A percentile compares a stretch with the other conserved stretches of the same genome.
Evolutionary conservation across 1,139 yeast species (phyloP).

Genomic region (Meyerozyma carpophila): DNA sequence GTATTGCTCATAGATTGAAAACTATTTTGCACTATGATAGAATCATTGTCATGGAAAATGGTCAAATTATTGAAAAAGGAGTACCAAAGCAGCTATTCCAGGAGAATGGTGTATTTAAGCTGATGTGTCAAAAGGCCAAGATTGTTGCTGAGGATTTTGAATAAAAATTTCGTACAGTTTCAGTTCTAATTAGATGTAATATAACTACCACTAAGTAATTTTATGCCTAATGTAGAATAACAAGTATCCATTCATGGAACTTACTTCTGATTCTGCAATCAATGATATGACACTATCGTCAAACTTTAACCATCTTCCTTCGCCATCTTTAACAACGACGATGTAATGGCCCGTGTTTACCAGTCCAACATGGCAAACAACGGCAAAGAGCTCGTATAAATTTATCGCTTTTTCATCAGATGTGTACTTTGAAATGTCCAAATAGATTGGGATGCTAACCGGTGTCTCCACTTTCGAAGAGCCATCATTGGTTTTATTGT

Average conservation of each 20-base stretch:
- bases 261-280: conserved; percentile 59
- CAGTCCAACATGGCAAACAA: conserved; percentile 85
- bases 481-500: conserved; percentile 46
- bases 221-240: conserved; percentile 67
- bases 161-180: conserved; percentile 2
- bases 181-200: conserved; percentile 3
- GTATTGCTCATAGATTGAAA: conserved; percentile 75
- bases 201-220: conserved; percentile 12
- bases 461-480: conserved; percentile 74
- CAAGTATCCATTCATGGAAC: conserved; percentile 69
- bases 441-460: conserved; percentile 64
- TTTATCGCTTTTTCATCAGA: conserved; percentile 23
- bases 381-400: conserved; percentile 75
- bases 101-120: conserved; percentile 15
- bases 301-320: conserved; percentile 81
- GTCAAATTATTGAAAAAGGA: conserved; percentile 57
- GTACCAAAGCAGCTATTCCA: conserved; percentile 43
- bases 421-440: conserved; percentile 64
- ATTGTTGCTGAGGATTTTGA: conserved; percentile 16
- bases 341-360: conserved; percentile 95
- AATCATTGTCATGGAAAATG: conserved; percentile 61
- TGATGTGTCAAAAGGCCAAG: conserved; percentile 22
- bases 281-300: conserved; percentile 85
- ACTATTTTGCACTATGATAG: conserved; percentile 64
- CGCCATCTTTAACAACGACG: conserved; percentile 64